Conservation (phyloP, 495 filamentous ascomycete genomes). For the Astrothelium subdiscretum region DNA sequence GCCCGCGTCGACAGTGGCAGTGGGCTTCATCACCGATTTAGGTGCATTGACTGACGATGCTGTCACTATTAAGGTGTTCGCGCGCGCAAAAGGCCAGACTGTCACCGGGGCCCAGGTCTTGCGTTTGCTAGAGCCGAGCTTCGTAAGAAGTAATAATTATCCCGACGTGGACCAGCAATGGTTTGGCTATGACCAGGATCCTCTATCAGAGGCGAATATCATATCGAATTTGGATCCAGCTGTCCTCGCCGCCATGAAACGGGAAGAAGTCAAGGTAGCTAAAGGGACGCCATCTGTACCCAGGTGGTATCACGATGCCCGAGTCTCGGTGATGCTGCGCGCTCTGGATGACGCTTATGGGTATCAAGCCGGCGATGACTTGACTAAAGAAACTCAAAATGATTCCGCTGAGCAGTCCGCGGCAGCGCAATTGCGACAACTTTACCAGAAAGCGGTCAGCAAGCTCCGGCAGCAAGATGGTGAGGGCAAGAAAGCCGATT, state of each 20-base stretch:
- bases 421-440: no score
- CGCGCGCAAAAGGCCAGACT: not conserved
- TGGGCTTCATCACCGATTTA: conserved; percentile 15
- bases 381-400: no score
- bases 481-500: not conserved
- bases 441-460: no score
- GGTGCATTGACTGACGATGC: not conserved
- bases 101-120: not conserved
- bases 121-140: not conserved
- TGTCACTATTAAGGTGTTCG: not conserved
- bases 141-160: not conserved
- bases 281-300: no score
- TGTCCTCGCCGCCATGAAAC: not conserved
- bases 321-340: no score
- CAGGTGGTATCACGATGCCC: no score
- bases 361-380: no score
- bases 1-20: conserved; percentile 13
- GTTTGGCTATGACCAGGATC: not conserved
- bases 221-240: not conserved
- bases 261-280: not conserved
- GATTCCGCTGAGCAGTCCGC: no score
- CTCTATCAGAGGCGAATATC: not conserved
- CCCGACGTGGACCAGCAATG: no score
- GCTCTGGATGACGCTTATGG: no score
- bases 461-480: no score